A percentile compares a stretch with the other conserved stretches of the same genome.
Conservation (phyloP, 345 rosid genomes). For the Lenwebbia sp. region DNA sequence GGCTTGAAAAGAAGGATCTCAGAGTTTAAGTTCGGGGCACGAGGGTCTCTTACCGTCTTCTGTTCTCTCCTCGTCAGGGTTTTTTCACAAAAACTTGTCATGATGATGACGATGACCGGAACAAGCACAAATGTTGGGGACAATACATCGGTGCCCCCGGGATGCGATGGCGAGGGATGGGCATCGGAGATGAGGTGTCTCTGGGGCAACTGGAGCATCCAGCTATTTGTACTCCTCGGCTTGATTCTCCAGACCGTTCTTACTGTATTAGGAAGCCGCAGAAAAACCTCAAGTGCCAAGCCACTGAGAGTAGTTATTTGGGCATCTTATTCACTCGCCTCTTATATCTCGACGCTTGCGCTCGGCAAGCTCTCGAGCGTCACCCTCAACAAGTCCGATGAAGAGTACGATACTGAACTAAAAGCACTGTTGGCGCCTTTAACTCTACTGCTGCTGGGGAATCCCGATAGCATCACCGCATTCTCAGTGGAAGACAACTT, state of each 20-base stretch:
- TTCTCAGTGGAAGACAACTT: constrained; percentile 12
- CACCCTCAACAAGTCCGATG: background rate
- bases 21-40: too few species aligned
- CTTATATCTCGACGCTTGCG: constrained; percentile 2
- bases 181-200: too few species aligned
- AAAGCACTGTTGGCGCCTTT: constrained; percentile 9
- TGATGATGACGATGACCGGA: too few species aligned
- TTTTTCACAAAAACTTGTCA: too few species aligned
- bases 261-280: constrained; percentile 3
- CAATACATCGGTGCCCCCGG: too few species aligned
- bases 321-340: constrained; percentile 3
- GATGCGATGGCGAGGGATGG: too few species aligned
- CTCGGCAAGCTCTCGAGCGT: constrained; percentile 9
- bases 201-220: too few species aligned
- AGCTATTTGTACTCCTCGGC: background rate
- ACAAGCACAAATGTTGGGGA: too few species aligned
- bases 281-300: background rate
- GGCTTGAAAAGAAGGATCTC: too few species aligned
- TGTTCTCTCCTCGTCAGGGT: too few species aligned
- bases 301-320: background rate
- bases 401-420: background rate
- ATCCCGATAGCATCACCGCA: constrained; percentile 13
- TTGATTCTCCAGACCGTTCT: background rate
- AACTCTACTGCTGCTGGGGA: constrained; percentile 4
- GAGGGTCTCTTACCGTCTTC: too few species aligned